Evolutionary conservation across 2,329 filamentous ascomycete genomes (phyloP).

Genomic region (Ramularia collo-cygni): DNA sequence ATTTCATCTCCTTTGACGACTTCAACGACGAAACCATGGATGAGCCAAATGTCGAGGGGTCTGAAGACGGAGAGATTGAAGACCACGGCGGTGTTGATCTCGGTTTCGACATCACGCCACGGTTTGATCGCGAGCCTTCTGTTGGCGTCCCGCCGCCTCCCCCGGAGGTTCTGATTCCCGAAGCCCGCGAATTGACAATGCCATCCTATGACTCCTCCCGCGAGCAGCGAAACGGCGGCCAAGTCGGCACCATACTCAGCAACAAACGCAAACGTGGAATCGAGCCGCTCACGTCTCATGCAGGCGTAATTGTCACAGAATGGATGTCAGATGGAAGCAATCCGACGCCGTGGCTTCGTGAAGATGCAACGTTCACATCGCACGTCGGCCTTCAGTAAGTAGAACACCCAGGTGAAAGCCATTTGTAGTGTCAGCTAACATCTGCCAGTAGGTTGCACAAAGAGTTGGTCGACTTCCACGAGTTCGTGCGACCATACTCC

Average conservation of each 20-base stretch:
- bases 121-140: slow-evolving; percentile 2
- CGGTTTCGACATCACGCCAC: slow-evolving; percentile 1
- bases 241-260: slow-evolving; percentile 1
- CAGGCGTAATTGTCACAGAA: slow-evolving; percentile 34
- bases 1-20: slow-evolving; percentile 76
- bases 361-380: slow-evolving; percentile 40
- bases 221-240: no score
- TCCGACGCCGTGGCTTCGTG: slow-evolving; percentile 56
- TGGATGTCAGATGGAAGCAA: slow-evolving; percentile 37
- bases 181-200: slow-evolving; percentile 8
- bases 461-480: slow-evolving; percentile 83
- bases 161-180: slow-evolving; percentile 15
- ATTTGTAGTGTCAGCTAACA: slow-evolving; percentile 30
- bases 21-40: slow-evolving; percentile 24
- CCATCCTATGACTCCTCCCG: slow-evolving; percentile 12
- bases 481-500: slow-evolving; percentile 68
- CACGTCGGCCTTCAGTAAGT: slow-evolving; percentile 23
- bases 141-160: slow-evolving; percentile 6
- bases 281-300: slow-evolving; percentile 9
- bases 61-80: slow-evolving; percentile 36
- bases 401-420: neutral
- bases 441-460: slow-evolving; percentile 60
- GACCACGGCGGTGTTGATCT: slow-evolving; percentile 5
- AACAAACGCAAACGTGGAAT: slow-evolving; percentile 63
- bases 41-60: slow-evolving; percentile 33